phyloP scores from a whole-genome alignment of 306 rosid species.

The Medicago arabica region DNA sequence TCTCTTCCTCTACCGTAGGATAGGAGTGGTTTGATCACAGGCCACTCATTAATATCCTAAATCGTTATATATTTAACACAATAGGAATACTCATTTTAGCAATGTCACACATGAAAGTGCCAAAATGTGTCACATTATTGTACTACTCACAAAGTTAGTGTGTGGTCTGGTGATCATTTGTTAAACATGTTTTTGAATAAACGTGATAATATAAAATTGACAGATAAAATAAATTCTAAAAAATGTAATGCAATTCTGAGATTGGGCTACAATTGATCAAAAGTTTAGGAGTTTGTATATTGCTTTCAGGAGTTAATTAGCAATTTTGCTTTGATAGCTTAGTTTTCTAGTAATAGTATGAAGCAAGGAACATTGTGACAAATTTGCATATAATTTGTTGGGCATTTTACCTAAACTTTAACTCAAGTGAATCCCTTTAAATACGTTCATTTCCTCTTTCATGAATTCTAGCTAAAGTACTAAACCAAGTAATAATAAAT shows the following conservation, averaged over 20 bases:
- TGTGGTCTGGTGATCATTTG: neutral
- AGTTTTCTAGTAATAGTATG: slow-evolving; percentile 33
- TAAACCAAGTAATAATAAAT: slow-evolving; percentile 15
- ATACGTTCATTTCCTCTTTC: slow-evolving; percentile 25
- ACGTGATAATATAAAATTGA: neutral
- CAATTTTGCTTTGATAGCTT: slow-evolving; percentile 18
- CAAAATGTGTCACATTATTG: slow-evolving; percentile 2
- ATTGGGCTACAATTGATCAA: no score
- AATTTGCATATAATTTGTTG: slow-evolving; percentile 27
- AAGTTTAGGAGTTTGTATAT: slow-evolving; percentile 14
- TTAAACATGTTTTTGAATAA: neutral
- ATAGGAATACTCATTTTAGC: neutral
- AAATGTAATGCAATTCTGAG: no score
- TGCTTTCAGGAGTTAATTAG: slow-evolving; percentile 35
- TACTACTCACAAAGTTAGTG: neutral
- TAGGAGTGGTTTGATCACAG: slow-evolving; percentile 70
- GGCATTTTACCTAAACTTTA: slow-evolving; percentile 27
- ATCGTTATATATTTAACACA: slow-evolving; percentile 3
- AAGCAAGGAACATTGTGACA: slow-evolving; percentile 35
- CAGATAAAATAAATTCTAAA: no score
- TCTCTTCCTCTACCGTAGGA: slow-evolving; percentile 89
- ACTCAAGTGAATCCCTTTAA: slow-evolving; percentile 40
- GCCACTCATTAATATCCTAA: slow-evolving; percentile 75
- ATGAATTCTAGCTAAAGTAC: slow-evolving; percentile 28
- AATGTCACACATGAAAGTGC: neutral